Conservation (phyloP, 345 rosid genomes). For the Brassica incana region DNA sequence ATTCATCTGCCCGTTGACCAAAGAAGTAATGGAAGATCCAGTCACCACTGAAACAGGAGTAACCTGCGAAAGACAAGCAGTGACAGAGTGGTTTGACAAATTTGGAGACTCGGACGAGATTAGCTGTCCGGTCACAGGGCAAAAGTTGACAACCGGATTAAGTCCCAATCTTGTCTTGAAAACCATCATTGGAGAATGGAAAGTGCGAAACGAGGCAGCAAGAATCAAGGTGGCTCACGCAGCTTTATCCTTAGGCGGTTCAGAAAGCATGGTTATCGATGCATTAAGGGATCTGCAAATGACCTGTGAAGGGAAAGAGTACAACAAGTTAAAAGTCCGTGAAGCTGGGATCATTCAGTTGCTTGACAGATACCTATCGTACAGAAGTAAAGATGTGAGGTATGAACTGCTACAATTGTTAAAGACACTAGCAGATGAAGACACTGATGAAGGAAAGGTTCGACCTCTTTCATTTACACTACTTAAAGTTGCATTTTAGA, state of each 20-base stretch:
- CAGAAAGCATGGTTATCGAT: conserved; percentile 64
- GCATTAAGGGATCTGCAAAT: conserved; percentile 64
- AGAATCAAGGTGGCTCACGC: conserved; percentile 70
- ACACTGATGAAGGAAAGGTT: conserved; percentile 64
- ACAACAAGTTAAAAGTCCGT: conserved; percentile 53
- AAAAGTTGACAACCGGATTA: conserved; percentile 45
- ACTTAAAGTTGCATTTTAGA: not conserved
- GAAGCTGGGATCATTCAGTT: conserved; percentile 62
- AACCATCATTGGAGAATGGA: conserved; percentile 82
- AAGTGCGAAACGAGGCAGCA: conserved; percentile 65
- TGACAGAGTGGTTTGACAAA: conserved; percentile 60
- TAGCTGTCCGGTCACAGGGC: conserved; percentile 62
- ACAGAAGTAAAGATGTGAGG: conserved; percentile 58
- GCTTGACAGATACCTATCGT: conserved; percentile 49
- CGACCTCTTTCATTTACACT: conserved; percentile 20
- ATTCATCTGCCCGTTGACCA: conserved; percentile 83
- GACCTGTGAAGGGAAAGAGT: conserved; percentile 54
- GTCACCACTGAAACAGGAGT: conserved; percentile 75
- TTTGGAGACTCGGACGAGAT: conserved; percentile 46
- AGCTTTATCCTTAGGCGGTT: conserved; percentile 70
- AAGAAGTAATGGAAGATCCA: conserved; percentile 85
- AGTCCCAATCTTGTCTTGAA: conserved; percentile 57
- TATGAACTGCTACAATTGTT: conserved; percentile 60
- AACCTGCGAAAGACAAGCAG: conserved; percentile 73
- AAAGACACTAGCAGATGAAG: conserved; percentile 50